phyloP scores from a whole-genome alignment of 352 stramenopile genomes.

The Plasmopara viticola region DNA sequence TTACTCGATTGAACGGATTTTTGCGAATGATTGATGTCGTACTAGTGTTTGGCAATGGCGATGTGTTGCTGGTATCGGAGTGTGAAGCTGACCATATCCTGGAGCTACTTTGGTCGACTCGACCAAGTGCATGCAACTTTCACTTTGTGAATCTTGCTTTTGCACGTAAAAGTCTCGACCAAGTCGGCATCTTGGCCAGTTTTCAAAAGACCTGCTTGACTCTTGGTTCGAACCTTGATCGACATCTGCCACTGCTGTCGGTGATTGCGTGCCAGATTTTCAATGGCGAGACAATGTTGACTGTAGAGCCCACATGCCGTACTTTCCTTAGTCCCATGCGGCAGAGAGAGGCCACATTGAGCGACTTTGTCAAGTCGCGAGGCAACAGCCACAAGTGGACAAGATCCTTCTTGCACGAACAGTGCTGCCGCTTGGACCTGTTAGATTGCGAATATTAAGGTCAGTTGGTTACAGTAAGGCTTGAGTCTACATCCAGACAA shows the following conservation, averaged over 20 bases:
- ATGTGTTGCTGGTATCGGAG: conserved; percentile 35
- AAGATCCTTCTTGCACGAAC: conserved; percentile 33
- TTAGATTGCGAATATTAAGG: too few species aligned
- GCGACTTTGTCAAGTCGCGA: conserved; percentile 25
- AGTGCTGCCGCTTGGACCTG: conserved; percentile 38
- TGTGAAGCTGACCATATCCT: conserved; percentile 37
- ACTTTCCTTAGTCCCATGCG: conserved; percentile 13
- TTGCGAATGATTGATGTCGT: too few species aligned
- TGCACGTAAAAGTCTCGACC: conserved; percentile 15
- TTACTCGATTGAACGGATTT: too few species aligned
- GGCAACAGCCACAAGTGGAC: conserved; percentile 31
- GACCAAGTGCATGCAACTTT: conserved; percentile 8
- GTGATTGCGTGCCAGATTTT: conserved; percentile 19
- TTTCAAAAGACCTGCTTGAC: conserved; percentile 9
- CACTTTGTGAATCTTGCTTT: conserved; percentile 26
- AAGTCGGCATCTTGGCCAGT: background rate
- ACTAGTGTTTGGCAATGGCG: too few species aligned
- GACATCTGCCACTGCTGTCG: conserved; percentile 5
- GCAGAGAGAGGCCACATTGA: conserved; percentile 19
- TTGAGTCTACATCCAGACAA: too few species aligned
- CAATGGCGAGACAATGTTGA: conserved; percentile 34
- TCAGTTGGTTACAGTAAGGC: too few species aligned
- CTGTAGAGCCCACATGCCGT: conserved; percentile 10
- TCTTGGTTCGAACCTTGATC: conserved; percentile 6
- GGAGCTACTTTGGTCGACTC: conserved; percentile 21